Conservation (phyloP, 352 stramenopile genomes). For the Globisporangium polare region DNA sequence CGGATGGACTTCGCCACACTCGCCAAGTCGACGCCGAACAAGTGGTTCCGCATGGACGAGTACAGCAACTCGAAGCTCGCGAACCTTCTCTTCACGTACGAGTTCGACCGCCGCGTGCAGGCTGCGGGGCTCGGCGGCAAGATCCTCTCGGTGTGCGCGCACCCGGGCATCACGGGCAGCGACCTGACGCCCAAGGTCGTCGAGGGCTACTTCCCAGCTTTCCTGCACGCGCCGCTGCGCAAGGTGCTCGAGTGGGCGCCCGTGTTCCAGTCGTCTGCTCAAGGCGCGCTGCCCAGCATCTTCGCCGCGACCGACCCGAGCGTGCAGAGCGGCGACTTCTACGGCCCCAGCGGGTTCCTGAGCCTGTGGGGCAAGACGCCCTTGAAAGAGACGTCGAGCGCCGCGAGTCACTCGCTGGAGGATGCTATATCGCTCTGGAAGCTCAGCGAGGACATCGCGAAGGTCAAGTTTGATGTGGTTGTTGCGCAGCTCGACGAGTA, state of each 20-base stretch:
- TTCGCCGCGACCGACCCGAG: slow-evolving; percentile 22
- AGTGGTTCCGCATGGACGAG: slow-evolving; percentile 36
- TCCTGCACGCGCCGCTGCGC: slow-evolving; percentile 17
- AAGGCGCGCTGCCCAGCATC: slow-evolving; percentile 24
- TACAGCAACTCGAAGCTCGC: slow-evolving; percentile 45
- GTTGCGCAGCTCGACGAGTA: no score
- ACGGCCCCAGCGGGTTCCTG: slow-evolving; percentile 28
- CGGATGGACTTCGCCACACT: slow-evolving; percentile 26
- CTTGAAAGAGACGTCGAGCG: slow-evolving; percentile 24
- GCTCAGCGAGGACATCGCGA: slow-evolving; percentile 27
- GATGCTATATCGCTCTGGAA: slow-evolving; percentile 24
- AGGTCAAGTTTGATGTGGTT: slow-evolving; percentile 21
- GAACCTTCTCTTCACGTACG: slow-evolving; percentile 45
- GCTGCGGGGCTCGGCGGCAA: slow-evolving; percentile 17
- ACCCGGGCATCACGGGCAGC: slow-evolving; percentile 20
- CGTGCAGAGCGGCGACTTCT: slow-evolving; percentile 23
- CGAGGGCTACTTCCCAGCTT: slow-evolving; percentile 20
- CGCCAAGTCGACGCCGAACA: slow-evolving; percentile 22
- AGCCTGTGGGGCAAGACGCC: slow-evolving; percentile 23
- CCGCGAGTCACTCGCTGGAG: slow-evolving; percentile 27
- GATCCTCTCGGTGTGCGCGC: slow-evolving; percentile 28
- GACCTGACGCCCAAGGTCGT: slow-evolving; percentile 22
- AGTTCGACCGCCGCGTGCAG: slow-evolving; percentile 31
- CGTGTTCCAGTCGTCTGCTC: slow-evolving; percentile 20
- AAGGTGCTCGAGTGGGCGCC: slow-evolving; percentile 20